Evolutionary conservation across 306 rosid genomes (phyloP).

Genomic region (Canavalia ensiformis): DNA sequence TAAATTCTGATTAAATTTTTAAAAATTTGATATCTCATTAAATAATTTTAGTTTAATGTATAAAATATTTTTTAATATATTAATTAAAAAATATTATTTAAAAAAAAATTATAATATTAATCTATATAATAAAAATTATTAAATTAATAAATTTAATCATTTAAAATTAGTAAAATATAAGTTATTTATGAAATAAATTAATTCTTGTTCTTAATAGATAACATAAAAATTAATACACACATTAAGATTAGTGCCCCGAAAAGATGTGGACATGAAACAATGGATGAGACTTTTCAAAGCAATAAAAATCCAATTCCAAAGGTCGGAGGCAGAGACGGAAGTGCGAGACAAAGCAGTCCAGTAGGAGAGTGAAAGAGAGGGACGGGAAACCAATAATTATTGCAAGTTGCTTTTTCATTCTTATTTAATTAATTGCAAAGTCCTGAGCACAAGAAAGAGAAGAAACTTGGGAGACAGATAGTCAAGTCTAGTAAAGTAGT

Average conservation of each 20-base stretch:
- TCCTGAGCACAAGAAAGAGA: neutral
- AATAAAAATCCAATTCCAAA: neutral
- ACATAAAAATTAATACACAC: too few species aligned
- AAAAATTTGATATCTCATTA: too few species aligned
- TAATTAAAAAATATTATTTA: too few species aligned
- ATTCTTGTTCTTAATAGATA: too few species aligned
- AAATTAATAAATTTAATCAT: too few species aligned
- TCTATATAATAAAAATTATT: too few species aligned
- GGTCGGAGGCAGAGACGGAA: neutral
- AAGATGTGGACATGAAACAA: neutral
- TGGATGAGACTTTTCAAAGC: neutral
- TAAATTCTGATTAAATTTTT: too few species aligned
- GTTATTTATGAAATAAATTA: too few species aligned
- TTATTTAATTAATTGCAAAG: neutral
- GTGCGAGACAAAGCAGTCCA: neutral
- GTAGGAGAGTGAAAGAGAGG: neutral
- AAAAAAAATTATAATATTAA: too few species aligned
- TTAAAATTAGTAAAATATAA: too few species aligned
- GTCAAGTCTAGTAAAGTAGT: constrained; percentile 2
- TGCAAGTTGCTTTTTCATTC: neutral
- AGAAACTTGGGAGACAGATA: neutral
- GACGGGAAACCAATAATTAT: neutral
- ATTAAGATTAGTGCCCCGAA: neutral
- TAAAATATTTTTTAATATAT: too few species aligned
- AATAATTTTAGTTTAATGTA: too few species aligned